Percentiles rank a stretch among this genome's conserved stretches.
Evolutionary conservation across 495 filamentous ascomycete genomes (phyloP).

Genomic region (Xylona heveae): DNA sequence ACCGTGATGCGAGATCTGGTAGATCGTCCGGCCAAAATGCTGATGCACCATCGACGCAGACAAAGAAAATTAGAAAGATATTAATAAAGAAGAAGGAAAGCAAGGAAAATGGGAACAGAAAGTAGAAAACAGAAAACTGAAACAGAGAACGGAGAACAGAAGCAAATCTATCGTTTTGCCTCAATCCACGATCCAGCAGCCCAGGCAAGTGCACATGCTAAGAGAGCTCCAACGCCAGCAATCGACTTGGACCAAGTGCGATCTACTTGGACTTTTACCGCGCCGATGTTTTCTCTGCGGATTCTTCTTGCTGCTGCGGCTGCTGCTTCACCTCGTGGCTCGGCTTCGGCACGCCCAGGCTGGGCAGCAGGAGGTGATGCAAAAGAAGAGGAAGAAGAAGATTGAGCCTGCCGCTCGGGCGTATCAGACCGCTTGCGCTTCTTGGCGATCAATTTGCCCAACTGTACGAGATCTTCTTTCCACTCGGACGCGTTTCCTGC

Average conservation of each 20-base stretch:
- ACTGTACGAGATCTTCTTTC: conserved; percentile 49
- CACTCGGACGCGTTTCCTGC: conserved; percentile 31
- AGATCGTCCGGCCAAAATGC: too few species aligned
- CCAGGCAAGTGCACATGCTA: conserved; percentile 48
- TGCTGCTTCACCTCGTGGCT: conserved; percentile 13
- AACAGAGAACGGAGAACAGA: not conserved
- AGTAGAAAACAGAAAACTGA: not conserved
- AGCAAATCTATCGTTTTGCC: not conserved
- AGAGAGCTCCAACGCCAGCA: conserved; percentile 38
- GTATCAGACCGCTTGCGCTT: conserved; percentile 28
- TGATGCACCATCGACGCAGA: too few species aligned
- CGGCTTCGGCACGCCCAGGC: too few species aligned
- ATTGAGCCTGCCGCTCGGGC: conserved; percentile 16
- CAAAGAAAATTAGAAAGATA: too few species aligned
- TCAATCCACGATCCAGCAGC: conserved; percentile 30
- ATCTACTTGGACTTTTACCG: conserved; percentile 43
- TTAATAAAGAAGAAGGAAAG: too few species aligned
- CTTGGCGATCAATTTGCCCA: conserved; percentile 38
- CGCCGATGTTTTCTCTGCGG: conserved; percentile 20
- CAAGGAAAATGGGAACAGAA: not conserved
- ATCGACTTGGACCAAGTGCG: conserved; percentile 50
- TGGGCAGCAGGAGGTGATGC: too few species aligned
- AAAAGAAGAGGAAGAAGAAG: too few species aligned
- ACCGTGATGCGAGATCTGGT: too few species aligned
- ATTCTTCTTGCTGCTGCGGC: conserved; percentile 9